A percentile compares a stretch with the other conserved stretches of the same genome.
Evolutionary conservation across 768 basidiomycete species (phyloP).

Genomic region (Lactarius hengduanensis): DNA sequence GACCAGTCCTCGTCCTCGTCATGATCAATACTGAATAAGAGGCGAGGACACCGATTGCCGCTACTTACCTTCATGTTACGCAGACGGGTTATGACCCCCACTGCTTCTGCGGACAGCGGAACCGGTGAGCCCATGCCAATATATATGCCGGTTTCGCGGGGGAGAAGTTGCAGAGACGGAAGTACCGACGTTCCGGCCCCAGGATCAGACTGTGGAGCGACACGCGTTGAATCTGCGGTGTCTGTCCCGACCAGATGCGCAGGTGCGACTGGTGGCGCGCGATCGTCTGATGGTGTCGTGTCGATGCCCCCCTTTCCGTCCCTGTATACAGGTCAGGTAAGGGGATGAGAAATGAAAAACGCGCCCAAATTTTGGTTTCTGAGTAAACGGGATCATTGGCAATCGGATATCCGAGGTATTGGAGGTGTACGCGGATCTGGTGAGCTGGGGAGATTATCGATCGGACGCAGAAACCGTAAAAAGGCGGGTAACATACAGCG

Average conservation of each 20-base stretch:
- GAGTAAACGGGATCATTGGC: slow-evolving; percentile 96
- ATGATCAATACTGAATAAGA: slow-evolving; percentile 2
- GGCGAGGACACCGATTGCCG: neutral
- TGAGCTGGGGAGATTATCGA: slow-evolving; percentile 59
- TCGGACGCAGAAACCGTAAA: neutral
- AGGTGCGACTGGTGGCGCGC: slow-evolving; percentile 58
- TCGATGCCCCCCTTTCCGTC: slow-evolving; percentile 84
- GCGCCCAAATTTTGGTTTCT: slow-evolving; percentile 72
- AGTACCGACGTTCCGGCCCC: neutral
- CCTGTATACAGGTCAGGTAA: slow-evolving; percentile 43
- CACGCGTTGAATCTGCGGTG: slow-evolving; percentile 24
- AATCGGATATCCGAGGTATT: slow-evolving; percentile 90
- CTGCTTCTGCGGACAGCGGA: slow-evolving; percentile 71
- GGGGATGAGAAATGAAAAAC: slow-evolving; percentile 19
- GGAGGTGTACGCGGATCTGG: slow-evolving; percentile 95
- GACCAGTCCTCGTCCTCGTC: slow-evolving; percentile 89
- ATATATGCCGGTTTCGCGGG: slow-evolving; percentile 82
- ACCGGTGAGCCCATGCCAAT: slow-evolving; percentile 88
- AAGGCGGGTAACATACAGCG: slow-evolving; percentile 61
- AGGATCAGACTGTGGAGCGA: neutral
- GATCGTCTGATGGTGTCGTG: slow-evolving; percentile 62
- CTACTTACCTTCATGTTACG: slow-evolving; percentile 75
- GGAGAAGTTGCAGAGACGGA: slow-evolving; percentile 49
- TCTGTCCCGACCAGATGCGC: slow-evolving; percentile 37
- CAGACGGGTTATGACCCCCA: slow-evolving; percentile 71